Percentiles rank a stretch among this genome's conserved stretches.
These are phyloP conservation scores for Rhododendron mucronatum DNA, from an alignment of 148 eudicot species.

Conservation along the genomic window DNA sequence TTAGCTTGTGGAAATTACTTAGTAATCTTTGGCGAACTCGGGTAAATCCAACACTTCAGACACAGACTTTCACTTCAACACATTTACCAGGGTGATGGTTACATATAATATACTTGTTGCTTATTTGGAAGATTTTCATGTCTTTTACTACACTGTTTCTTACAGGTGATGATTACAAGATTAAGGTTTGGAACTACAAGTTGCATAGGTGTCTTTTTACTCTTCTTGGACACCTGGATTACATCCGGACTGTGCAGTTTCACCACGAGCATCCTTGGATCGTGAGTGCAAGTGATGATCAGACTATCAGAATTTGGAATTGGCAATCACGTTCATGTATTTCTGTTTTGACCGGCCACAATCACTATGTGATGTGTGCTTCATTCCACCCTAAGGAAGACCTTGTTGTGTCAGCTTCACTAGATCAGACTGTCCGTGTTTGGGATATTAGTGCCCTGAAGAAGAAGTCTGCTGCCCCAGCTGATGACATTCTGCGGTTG, in stretches of 20 bases:
- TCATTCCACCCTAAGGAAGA: slow-evolving; percentile 93
- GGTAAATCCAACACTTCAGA: background rate
- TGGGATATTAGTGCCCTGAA: slow-evolving; percentile 91
- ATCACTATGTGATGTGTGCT: slow-evolving; percentile 98
- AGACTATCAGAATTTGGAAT: slow-evolving; percentile 82
- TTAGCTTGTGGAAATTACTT: background rate
- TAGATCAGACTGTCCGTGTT: slow-evolving; percentile 95
- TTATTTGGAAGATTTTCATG: background rate
- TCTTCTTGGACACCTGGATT: slow-evolving; percentile 81
- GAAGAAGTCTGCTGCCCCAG: slow-evolving; percentile 86
- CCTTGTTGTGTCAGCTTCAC: slow-evolving; percentile 90
- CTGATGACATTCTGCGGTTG: slow-evolving; percentile 80
- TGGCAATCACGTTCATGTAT: slow-evolving; percentile 98
- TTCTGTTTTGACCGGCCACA: slow-evolving; percentile 92
- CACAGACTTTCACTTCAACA: background rate
- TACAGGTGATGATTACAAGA: slow-evolving; percentile 93
- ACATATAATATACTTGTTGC: background rate
- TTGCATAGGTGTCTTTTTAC: slow-evolving; percentile 83
- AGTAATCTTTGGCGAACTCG: background rate
- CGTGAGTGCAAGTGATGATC: slow-evolving; percentile 69
- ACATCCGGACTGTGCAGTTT: slow-evolving; percentile 61
- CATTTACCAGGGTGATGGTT: background rate
- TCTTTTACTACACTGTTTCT: slow-evolving; percentile 11
- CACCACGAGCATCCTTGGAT: slow-evolving; percentile 67
- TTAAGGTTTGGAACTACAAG: slow-evolving; percentile 97